These are phyloP conservation scores for Akanthomyces dipterigenus DNA, from an alignment of 2,329 filamentous ascomycete species.

Conservation along the genomic window DNA sequence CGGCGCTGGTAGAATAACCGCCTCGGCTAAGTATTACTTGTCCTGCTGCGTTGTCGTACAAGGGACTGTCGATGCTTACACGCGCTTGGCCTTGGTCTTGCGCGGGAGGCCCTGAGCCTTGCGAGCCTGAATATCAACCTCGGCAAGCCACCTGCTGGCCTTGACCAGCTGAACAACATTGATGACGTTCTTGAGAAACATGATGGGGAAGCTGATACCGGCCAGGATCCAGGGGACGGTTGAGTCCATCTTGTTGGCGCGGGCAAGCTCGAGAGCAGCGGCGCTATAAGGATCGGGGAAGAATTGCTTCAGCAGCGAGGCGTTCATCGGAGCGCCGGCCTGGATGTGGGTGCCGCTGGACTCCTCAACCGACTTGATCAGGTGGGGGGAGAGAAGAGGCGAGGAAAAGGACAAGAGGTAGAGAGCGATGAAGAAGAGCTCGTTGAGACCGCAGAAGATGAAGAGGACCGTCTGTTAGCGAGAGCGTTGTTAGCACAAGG, in stretches of 20 bases:
- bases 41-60: background rate
- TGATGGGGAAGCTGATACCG: conserved; percentile 73
- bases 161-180: conserved; percentile 93
- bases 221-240: conserved; percentile 64
- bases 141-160: conserved; percentile 84
- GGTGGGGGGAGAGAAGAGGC: conserved; percentile 77
- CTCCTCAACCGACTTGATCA: conserved; percentile 57
- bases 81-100: conserved; percentile 25
- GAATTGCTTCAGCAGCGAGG: conserved; percentile 63
- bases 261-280: conserved; percentile 83
- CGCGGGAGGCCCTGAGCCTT: conserved; percentile 45
- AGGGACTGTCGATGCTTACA: background rate
- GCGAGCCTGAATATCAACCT: conserved; percentile 72
- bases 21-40: background rate
- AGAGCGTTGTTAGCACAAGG: background rate
- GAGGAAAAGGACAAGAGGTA: conserved; percentile 97
- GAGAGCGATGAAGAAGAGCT: conserved; percentile 95
- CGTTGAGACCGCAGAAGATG: conserved; percentile 82
- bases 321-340: conserved; percentile 63
- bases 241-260: conserved; percentile 87
- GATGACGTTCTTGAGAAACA: conserved; percentile 87
- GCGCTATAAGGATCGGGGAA: conserved; percentile 90
- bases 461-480: conserved; percentile 72
- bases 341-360: conserved; percentile 47
- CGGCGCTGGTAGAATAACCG: background rate